These are phyloP conservation scores for Candida sphagnicola DNA, from an alignment of 805 yeast genomes.

Conservation along the genomic window DNA sequence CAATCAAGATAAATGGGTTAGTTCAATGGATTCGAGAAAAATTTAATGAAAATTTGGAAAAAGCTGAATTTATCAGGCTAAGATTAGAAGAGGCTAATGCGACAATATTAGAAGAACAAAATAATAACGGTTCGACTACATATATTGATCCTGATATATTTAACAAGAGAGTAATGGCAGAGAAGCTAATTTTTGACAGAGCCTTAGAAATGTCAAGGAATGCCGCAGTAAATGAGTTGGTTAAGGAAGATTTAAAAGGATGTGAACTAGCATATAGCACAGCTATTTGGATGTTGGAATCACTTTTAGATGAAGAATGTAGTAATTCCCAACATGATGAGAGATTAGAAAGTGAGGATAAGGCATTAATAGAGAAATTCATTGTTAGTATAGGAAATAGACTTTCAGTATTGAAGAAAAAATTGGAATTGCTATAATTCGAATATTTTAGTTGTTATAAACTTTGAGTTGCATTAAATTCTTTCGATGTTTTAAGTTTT, in stretches of 20 bases:
- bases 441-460: background rate
- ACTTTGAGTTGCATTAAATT: no score
- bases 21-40: conserved; percentile 91
- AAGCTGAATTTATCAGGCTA: conserved; percentile 73
- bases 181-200: conserved; percentile 83
- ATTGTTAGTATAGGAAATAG: conserved; percentile 80
- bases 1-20: conserved; percentile 52
- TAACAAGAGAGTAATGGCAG: conserved; percentile 51
- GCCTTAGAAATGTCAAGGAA: conserved; percentile 90
- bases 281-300: conserved; percentile 93
- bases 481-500: no score
- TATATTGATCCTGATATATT: conserved; percentile 4
- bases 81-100: conserved; percentile 50
- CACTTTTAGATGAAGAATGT: conserved; percentile 55
- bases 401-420: conserved; percentile 64
- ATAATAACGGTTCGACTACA: conserved; percentile 1
- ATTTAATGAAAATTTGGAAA: conserved; percentile 84
- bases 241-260: conserved; percentile 64
- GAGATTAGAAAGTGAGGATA: conserved; percentile 68
- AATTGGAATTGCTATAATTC: conserved; percentile 27
- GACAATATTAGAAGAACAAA: conserved; percentile 19
- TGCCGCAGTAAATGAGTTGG: conserved; percentile 86
- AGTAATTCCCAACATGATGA: conserved; percentile 4
- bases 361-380: conserved; percentile 71
- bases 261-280: conserved; percentile 90